Percentiles rank a stretch among this genome's conserved stretches.
Evolutionary conservation across 1,139 yeast genomes (phyloP).

Genomic region (Candida labiduridarum): DNA sequence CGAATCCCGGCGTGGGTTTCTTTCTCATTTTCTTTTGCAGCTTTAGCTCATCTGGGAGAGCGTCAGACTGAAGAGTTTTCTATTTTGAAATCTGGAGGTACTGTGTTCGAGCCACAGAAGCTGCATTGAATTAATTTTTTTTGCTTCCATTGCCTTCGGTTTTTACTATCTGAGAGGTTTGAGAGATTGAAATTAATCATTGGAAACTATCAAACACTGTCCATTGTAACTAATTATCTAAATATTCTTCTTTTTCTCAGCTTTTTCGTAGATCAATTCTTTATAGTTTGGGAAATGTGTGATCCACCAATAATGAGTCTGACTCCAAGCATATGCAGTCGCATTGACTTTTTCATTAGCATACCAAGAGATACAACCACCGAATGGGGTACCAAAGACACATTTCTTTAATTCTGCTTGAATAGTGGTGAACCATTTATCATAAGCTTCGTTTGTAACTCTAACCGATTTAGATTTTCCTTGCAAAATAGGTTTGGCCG

Average conservation of each 20-base stretch:
- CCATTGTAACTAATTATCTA: not conserved
- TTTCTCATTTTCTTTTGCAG: not conserved
- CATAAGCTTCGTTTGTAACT: slow-evolving; percentile 37
- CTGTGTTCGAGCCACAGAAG: slow-evolving; percentile 60
- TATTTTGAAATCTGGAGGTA: slow-evolving; percentile 45
- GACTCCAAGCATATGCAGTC: slow-evolving; percentile 45
- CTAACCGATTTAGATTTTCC: slow-evolving; percentile 32
- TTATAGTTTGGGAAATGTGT: slow-evolving; percentile 31
- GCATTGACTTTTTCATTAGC: slow-evolving; percentile 29
- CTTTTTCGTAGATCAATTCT: slow-evolving; percentile 24
- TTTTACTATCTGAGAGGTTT: too few species aligned
- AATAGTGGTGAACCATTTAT: slow-evolving; percentile 35
- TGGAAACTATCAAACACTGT: too few species aligned
- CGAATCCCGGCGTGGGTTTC: slow-evolving; percentile 3
- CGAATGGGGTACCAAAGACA: slow-evolving; percentile 44
- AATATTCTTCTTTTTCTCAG: not conserved
- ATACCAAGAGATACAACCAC: slow-evolving; percentile 51
- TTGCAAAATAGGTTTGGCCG: slow-evolving; percentile 30
- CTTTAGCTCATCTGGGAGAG: slow-evolving; percentile 51
- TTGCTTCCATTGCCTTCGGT: too few species aligned
- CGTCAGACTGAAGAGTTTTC: slow-evolving; percentile 52
- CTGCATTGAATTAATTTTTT: slow-evolving; percentile 28
- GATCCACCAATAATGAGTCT: slow-evolving; percentile 34
- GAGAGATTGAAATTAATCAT: too few species aligned
- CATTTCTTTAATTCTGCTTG: slow-evolving; percentile 31